Evolutionary conservation across 164 flowering plant genomes (phyloP).

Genomic region (Santalum album): DNA sequence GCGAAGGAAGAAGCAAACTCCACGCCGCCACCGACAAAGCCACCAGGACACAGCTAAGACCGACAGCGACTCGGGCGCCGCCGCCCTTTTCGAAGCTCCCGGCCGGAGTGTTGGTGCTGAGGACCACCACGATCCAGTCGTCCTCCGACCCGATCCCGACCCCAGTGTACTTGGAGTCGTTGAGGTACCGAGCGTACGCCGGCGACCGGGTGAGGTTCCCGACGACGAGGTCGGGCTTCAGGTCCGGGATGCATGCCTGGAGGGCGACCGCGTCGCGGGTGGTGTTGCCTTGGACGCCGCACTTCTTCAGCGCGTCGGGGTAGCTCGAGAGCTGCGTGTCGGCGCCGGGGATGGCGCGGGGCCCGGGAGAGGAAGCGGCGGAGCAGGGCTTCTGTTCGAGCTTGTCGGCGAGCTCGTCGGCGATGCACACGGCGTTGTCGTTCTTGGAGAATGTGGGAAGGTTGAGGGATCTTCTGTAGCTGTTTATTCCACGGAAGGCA

Average conservation of each 20-base stretch:
- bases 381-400: not conserved
- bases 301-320: not conserved
- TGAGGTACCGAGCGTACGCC: not conserved
- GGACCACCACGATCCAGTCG: conserved; percentile 48
- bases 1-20: not conserved
- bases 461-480: not conserved
- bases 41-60: not conserved
- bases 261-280: not conserved
- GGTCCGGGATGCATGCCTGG: not conserved
- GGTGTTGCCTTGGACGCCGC: not conserved
- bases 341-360: not conserved
- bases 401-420: not conserved
- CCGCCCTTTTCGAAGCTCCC: conserved; percentile 30
- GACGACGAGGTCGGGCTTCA: not conserved
- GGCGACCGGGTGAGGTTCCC: not conserved
- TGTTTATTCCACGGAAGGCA: not conserved
- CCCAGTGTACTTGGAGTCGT: conserved; percentile 18
- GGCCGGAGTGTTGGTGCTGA: conserved; percentile 21
- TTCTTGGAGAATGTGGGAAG: not conserved
- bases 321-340: not conserved
- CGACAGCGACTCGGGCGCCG: not conserved
- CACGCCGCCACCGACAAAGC: not conserved
- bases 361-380: no score
- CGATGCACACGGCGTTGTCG: not conserved
- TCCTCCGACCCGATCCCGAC: conserved; percentile 41